These are phyloP conservation scores for Rhodotorula taiwanensis DNA, from an alignment of 768 basidiomycete species.

Conservation along the genomic window DNA sequence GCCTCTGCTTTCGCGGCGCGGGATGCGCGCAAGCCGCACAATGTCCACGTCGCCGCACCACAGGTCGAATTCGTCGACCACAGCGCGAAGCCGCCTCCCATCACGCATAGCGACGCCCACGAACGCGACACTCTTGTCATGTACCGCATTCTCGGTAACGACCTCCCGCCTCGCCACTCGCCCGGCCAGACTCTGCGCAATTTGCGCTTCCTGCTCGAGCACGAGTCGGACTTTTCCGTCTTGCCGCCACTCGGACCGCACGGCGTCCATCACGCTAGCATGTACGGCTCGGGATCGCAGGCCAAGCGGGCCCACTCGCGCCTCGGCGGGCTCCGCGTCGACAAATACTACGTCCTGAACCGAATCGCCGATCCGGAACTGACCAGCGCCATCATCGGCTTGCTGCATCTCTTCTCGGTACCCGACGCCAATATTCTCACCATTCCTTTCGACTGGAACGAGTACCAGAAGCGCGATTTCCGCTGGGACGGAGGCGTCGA, in stretches of 20 bases:
- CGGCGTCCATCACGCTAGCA: constrained; percentile 29
- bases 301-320: constrained; percentile 21
- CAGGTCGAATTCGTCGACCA: constrained; percentile 29
- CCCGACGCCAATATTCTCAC: constrained; percentile 38
- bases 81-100: constrained; percentile 28
- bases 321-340: constrained; percentile 33
- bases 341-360: constrained; percentile 43
- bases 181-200: constrained; percentile 42
- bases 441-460: constrained; percentile 41
- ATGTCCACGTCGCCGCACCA: constrained; percentile 18
- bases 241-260: constrained; percentile 34
- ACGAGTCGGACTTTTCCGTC: constrained; percentile 40
- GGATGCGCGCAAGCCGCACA: constrained; percentile 1
- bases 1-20: too few species aligned
- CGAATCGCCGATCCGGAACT: constrained; percentile 37
- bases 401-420: constrained; percentile 35
- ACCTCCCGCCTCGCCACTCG: constrained; percentile 42
- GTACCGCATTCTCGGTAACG: constrained; percentile 44
- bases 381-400: constrained; percentile 35
- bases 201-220: constrained; percentile 41
- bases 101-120: constrained; percentile 28
- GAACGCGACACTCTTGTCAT: constrained; percentile 41
- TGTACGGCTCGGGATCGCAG: constrained; percentile 31
- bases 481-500: constrained; percentile 41
- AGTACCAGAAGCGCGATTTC: constrained; percentile 37